Evolutionary conservation across 2,329 filamentous ascomycete species (phyloP), one percentile per base, ranked within the genome.

Genomic region (Orbilia quercus): DNA sequence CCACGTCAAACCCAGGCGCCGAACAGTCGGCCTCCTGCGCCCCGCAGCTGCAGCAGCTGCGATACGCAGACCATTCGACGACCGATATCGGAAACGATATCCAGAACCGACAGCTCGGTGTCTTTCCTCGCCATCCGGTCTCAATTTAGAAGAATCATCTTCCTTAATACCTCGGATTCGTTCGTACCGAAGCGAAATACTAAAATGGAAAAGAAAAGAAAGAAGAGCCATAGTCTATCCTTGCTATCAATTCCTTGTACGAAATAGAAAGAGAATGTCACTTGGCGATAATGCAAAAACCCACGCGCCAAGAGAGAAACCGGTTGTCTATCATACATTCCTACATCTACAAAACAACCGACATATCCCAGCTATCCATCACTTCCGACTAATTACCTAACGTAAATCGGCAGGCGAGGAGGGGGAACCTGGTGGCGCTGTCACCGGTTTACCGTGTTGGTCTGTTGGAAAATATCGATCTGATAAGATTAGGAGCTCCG

Each of bases 71-170:
- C 22, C 14, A 11, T 18, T 16, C 34, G 31, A 22, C 36, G 42
- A 58, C 63, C 63, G 63, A 67, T 67, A 67, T 67, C 63, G 63
- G 63, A 58, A 67, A 55, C 45, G 34, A 67, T 65, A 48, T 42
- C 18, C 47, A 45, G 59, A 31, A 36, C 23, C 12, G 34, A 53
- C 22, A 23, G 42, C 51, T 67, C 54, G 44, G 51, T 25, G n/a
- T 34, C 34, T 50, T 34, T 18, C 25, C 25, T 53, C 16, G 7
- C 25, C 16, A 7, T 53, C 7, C 31, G 12, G 11, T 18, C n/a
- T 4, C 14, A 31, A 50, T 3, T 7, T 28, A 28, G 20, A 14
- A 50, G 23, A n/a, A 28, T 18, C 22, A 7, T 40, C 3, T 40
- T 4, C 9, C 3, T 5, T 3, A 12, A 40, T 40, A 40, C 14